Evolutionary conservation across 352 stramenopile genomes (phyloP), one percentile per base, ranked within the genome.

Genomic region (Globisporangium recalcitrans): DNA sequence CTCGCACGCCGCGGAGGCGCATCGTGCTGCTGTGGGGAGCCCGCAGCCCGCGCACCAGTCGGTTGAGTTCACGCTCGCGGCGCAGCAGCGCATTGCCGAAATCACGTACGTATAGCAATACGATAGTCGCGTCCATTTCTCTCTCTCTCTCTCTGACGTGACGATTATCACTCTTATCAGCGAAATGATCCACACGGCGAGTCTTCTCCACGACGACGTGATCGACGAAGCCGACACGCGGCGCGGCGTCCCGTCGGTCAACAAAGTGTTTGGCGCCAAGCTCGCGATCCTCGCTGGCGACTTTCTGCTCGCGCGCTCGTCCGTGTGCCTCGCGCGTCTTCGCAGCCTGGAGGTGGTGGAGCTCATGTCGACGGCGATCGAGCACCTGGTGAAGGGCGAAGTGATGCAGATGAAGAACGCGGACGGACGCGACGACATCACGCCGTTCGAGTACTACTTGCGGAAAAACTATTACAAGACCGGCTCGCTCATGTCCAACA

Each of bases 401-500:
- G 98, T 99, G 67, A 99, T 99, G 97, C 97, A 99, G 78, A 95
- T 99, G 78, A 98, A 98, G 71, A 80, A 93, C 62, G 81, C 77
- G 4, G 78, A 90, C 64, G 74, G 72, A 10, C 71, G 70, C 38
- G 70, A 77, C 38, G 73, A 81, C 47, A 91, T 95, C 57, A 75
- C 80, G 42, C 85, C 90, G 16, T 96, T 99, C 34, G 92, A 98
- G 77, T 96, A 95, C 62, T 99, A 99, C 71, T 73, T 99, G 34
- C 86, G 87, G 42, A 99, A 99, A 74, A 99, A 98, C 76, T 99
- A 98, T 77, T 99, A 99, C 84, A 99, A 99, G 80, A 99, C 97
- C 11, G 96, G 86, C 32, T 98, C 90, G 70, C 91, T 99, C 71
- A 99, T 99, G 95, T 95, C 97, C 32, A 99, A 99, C 73, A 97